Conservation (phyloP, 768 basidiomycete species). For the Phanerodontia chrysosporium region DNA sequence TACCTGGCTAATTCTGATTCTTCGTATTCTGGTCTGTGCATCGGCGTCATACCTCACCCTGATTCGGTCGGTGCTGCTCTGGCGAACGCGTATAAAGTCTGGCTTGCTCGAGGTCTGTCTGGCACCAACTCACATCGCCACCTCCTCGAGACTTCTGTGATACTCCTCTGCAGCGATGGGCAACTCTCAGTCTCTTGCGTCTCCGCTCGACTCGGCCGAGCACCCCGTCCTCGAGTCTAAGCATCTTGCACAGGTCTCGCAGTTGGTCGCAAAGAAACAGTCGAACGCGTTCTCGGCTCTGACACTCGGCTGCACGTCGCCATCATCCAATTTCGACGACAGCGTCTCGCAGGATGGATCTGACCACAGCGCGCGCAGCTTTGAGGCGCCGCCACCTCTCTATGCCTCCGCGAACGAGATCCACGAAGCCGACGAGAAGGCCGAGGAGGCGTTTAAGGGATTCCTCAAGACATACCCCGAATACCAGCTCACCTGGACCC, state of each 20-base stretch:
- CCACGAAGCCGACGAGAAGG: conserved; percentile 30
- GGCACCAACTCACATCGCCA: background rate
- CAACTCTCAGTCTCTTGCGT: conserved; percentile 8
- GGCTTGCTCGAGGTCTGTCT: background rate
- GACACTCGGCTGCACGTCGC: conserved; percentile 24
- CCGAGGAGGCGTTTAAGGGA: conserved; percentile 38
- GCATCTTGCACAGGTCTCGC: background rate
- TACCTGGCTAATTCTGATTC: background rate
- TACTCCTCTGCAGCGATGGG: conserved; percentile 5
- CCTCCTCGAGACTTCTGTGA: background rate
- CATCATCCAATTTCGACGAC: background rate
- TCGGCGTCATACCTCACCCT: background rate
- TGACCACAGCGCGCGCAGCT: conserved; percentile 21
- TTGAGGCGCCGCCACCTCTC: conserved; percentile 24
- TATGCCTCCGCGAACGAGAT: conserved; percentile 22
- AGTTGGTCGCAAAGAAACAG: conserved; percentile 16
- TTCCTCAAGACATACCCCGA: conserved; percentile 39
- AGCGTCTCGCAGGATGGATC: background rate
- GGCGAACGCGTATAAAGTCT: conserved; percentile 2
- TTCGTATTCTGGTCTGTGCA: background rate
- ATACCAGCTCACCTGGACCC: conserved; percentile 29
- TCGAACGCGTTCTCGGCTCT: conserved; percentile 23
- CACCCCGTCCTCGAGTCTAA: conserved; percentile 7
- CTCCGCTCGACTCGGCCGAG: background rate
- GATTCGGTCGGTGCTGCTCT: background rate